Percentiles rank a stretch among this genome's conserved stretches.
Evolutionary conservation across 345 rosid genomes (phyloP).

Genomic region (Sonneratia alba): DNA sequence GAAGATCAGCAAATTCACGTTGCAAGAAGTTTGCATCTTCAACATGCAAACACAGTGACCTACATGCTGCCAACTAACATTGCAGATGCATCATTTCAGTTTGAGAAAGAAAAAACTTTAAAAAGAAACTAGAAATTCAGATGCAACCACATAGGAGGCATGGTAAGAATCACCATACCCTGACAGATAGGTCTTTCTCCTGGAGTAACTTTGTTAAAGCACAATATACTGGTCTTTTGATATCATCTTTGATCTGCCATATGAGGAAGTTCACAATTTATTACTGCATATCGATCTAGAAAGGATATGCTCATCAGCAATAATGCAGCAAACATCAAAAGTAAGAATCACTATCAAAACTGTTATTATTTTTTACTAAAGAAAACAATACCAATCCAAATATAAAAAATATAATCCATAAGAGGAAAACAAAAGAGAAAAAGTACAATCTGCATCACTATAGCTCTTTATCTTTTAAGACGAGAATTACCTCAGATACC

Average conservation of each 20-base stretch:
- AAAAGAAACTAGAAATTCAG: background rate
- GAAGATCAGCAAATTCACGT: conserved; percentile 66
- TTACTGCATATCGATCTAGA: background rate
- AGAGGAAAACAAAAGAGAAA: background rate
- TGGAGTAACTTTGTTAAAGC: conserved; percentile 74
- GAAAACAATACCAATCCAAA: background rate
- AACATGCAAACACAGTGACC: conserved; percentile 78
- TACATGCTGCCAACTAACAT: conserved; percentile 89
- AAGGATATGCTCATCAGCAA: background rate
- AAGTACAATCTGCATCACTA: background rate
- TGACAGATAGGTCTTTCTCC: conserved; percentile 78
- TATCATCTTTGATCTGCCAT: conserved; percentile 81
- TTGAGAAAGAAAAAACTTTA: conserved; percentile 10
- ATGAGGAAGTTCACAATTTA: conserved; percentile 9
- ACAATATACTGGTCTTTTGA: conserved; percentile 83
- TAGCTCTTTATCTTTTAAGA: background rate
- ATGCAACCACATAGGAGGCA: conserved; percentile 2
- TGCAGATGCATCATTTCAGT: conserved; percentile 26
- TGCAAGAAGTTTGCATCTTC: conserved; percentile 95
- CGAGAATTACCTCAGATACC: conserved; percentile 82
- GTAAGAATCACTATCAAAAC: background rate
- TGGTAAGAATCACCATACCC: conserved; percentile 36
- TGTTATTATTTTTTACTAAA: background rate
- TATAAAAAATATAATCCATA: background rate
- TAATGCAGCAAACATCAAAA: background rate